Base-by-base conservation (phyloP, 257 asterid genomes). In the Catharanthus roseus region DNA sequence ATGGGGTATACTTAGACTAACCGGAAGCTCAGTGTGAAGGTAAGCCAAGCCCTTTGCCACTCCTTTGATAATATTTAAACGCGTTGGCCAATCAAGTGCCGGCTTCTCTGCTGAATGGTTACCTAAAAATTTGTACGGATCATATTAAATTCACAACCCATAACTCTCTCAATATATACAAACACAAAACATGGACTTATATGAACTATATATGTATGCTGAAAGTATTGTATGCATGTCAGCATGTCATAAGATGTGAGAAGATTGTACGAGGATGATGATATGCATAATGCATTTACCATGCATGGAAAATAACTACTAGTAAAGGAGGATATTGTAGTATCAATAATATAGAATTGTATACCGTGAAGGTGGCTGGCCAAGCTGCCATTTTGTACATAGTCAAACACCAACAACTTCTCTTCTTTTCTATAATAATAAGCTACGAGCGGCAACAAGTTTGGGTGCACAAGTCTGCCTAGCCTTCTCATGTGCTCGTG, bases 401-500 rank as follows among this genome's bases (percentile, higher is more conserved):
- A 87, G 42, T 88, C 95, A 73, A 80, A 88, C 11, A 92, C 96
- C 69, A 92, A 54, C 29, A 92, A 84, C 86, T 92, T 92, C 85
- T 92, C 97, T 70, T 92, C 96, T 65, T 85, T 92, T 54, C 97
- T 84, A n/a, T 92, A 92, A 77, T 88, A 82, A 62, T 92, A 92
- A 23, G 97, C 97, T 1, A 92, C 93, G 38, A 92, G 79, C 0
- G 97, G 93, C 53, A 92, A 72, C 67, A 92, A 71, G 42, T 89
- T 92, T 3, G 88, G 88, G 78, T 92, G 95, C 18, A 76, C 73
- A 39, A 92, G 86, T 62, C 90, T 75, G 13, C 90, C 95, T 3
- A 92, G 65, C 80, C 96, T 84, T 62, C 90, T 92, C 97, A 92
- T 92, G 79, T 92, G 96, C 72, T 92, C 96, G 12, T 89, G 93